These are phyloP conservation scores for Ilyonectria mors-panacis DNA, from an alignment of 2,329 filamentous ascomycete species.

Conservation along the genomic window DNA sequence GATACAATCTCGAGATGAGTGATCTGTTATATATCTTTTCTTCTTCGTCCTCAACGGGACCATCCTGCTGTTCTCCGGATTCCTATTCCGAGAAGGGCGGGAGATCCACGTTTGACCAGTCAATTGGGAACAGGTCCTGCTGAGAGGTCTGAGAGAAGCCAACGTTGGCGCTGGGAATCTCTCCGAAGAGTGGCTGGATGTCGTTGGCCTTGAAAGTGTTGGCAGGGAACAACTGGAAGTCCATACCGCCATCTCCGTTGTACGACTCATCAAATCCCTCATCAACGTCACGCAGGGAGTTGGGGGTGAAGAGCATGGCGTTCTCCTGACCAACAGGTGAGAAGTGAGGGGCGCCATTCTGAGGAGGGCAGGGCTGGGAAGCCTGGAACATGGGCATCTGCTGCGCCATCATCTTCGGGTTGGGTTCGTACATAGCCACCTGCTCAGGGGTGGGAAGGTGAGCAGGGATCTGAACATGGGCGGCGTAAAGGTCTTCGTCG, in stretches of 20 bases:
- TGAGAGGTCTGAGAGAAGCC: conserved; percentile 68
- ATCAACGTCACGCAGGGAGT: conserved; percentile 73
- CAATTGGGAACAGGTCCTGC: conserved; percentile 65
- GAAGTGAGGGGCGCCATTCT: conserved; percentile 65
- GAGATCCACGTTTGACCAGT: conserved; percentile 58
- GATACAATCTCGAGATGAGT: conserved; percentile 43
- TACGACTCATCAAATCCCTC: conserved; percentile 74
- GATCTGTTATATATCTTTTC: conserved; percentile 30
- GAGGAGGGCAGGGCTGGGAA: conserved; percentile 45
- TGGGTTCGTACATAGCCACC: conserved; percentile 54
- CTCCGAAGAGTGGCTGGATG: conserved; percentile 64
- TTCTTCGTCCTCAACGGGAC: background rate
- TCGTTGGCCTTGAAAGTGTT: conserved; percentile 58
- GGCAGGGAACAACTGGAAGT: conserved; percentile 76
- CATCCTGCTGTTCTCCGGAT: conserved; percentile 10
- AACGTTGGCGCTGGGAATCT: conserved; percentile 65
- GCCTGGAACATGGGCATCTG: conserved; percentile 56
- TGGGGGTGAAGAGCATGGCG: conserved; percentile 78
- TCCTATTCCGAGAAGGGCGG: conserved; percentile 50
- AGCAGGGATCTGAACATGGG: conserved; percentile 69
- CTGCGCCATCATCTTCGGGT: conserved; percentile 59
- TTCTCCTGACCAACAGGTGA: conserved; percentile 79
- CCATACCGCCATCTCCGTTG: conserved; percentile 61
- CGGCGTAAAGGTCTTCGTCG: conserved; percentile 75
- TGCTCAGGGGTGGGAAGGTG: conserved; percentile 58